A percentile compares a stretch with the other conserved stretches of the same genome.
Evolutionary conservation across 805 yeast species (phyloP).

Genomic region (Nakazawaea molendinolei): DNA sequence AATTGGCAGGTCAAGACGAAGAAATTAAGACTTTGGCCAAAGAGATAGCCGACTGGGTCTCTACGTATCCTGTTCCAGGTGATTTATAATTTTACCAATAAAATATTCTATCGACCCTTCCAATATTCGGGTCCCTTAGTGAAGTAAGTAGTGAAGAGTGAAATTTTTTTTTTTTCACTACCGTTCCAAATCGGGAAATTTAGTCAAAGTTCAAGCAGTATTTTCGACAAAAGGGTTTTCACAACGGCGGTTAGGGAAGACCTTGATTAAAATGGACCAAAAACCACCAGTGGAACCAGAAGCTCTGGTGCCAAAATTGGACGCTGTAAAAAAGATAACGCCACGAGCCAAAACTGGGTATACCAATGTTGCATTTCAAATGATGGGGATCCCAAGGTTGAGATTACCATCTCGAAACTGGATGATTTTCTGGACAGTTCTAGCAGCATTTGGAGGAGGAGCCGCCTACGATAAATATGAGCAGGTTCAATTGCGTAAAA

Average conservation of each 20-base stretch:
- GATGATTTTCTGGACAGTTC: slow-evolving; percentile 78
- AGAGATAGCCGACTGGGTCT: slow-evolving; percentile 69
- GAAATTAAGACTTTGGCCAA: slow-evolving; percentile 55
- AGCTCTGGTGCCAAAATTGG: slow-evolving; percentile 2
- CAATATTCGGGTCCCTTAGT: too few relatives aligned
- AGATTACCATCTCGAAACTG: slow-evolving; percentile 88
- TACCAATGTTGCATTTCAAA: slow-evolving; percentile 72
- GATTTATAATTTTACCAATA: too few relatives aligned
- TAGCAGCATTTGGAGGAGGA: slow-evolving; percentile 66
- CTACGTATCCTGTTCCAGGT: slow-evolving; percentile 84
- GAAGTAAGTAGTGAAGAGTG: too few relatives aligned
- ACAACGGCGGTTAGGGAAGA: not conserved
- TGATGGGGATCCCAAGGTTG: slow-evolving; percentile 77
- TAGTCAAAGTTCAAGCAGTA: too few relatives aligned
- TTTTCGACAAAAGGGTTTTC: too few relatives aligned
- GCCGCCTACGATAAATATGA: slow-evolving; percentile 71
- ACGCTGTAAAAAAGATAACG: slow-evolving; percentile 22
- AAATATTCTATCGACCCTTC: too few relatives aligned
- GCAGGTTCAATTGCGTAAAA: slow-evolving; percentile 56
- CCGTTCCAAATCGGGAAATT: too few relatives aligned
- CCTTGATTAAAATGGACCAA: not conserved
- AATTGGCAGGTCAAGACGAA: slow-evolving; percentile 55
- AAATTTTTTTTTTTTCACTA: too few relatives aligned
- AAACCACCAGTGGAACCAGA: slow-evolving; percentile 3
- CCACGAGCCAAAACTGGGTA: slow-evolving; percentile 27